A percentile compares a stretch with the other conserved stretches of the same genome.
phyloP scores from a whole-genome alignment of 140 eudicot genomes.

The Erigeron philadelphicus region DNA sequence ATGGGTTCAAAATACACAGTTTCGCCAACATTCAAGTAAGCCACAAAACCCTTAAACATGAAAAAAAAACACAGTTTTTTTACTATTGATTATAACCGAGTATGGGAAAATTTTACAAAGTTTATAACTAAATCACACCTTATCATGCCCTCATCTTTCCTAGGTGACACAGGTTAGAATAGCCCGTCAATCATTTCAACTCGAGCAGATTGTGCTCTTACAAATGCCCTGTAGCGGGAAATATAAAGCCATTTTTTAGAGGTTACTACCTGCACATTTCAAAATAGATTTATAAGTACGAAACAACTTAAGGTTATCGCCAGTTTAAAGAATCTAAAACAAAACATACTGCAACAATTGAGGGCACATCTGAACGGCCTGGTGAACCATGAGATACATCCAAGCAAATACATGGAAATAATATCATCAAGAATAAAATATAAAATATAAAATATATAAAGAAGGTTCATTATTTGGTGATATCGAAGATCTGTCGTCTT shows the following conservation, averaged over 20 bases:
- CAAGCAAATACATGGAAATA: constrained; percentile 10
- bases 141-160: constrained; percentile 56
- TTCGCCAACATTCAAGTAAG: too few species aligned
- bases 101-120: neutral
- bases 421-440: too few species aligned
- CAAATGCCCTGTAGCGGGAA: constrained; percentile 61
- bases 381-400: constrained; percentile 52
- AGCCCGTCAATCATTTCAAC: constrained; percentile 55
- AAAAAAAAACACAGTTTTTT: neutral
- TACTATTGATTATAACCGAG: neutral
- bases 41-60: too few species aligned
- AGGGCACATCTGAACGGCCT: constrained; percentile 58
- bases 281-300: neutral
- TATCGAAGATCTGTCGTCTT: too few species aligned
- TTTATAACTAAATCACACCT: constrained; percentile 26
- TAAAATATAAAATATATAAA: too few species aligned
- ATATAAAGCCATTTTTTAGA: constrained; percentile 59
- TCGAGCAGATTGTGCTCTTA: constrained; percentile 49
- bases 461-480: too few species aligned
- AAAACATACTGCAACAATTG: constrained; percentile 45
- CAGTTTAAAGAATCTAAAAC: neutral
- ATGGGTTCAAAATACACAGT: too few species aligned
- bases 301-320: neutral
- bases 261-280: constrained; percentile 48
- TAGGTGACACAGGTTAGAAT: constrained; percentile 38